Conservation (phyloP, 768 basidiomycete species). For the Clitopilus passeckerianus region DNA sequence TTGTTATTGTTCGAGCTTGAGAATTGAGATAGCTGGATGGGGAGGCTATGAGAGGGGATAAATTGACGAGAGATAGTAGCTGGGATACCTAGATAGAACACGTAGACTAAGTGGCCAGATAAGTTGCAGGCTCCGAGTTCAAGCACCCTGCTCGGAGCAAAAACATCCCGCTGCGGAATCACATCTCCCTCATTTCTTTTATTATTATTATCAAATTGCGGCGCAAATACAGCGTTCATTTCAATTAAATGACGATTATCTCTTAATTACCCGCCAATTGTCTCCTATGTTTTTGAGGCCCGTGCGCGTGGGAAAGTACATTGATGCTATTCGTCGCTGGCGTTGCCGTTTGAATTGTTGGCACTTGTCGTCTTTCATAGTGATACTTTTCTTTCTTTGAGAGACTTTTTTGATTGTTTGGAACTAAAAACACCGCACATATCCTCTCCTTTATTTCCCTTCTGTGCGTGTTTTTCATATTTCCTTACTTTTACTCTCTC, state of each 20-base stretch:
- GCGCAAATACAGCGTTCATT: background rate
- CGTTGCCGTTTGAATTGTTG: background rate
- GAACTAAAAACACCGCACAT: slow-evolving; percentile 17
- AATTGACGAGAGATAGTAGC: too few species aligned
- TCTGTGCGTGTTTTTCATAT: slow-evolving; percentile 27
- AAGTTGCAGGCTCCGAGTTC: background rate
- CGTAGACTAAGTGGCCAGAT: too few species aligned
- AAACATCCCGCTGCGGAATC: background rate
- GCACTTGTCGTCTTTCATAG: slow-evolving; percentile 2
- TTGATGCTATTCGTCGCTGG: background rate
- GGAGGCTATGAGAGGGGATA: background rate
- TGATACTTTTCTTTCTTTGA: slow-evolving; percentile 14
- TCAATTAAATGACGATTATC: background rate
- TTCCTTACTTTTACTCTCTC: slow-evolving; percentile 17
- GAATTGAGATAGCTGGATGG: background rate
- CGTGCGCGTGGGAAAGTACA: slow-evolving; percentile 11
- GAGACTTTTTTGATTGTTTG: slow-evolving; percentile 15
- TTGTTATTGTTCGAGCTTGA: background rate
- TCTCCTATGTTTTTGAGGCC: slow-evolving; percentile 2
- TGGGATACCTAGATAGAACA: too few species aligned
- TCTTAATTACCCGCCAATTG: background rate
- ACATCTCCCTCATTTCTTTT: background rate
- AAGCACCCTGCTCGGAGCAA: background rate
- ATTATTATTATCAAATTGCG: background rate
- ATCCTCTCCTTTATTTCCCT: slow-evolving; percentile 10